Evolutionary conservation across 306 rosid genomes (phyloP), one percentile per base, ranked within the genome.

Genomic region (Prunus padus): DNA sequence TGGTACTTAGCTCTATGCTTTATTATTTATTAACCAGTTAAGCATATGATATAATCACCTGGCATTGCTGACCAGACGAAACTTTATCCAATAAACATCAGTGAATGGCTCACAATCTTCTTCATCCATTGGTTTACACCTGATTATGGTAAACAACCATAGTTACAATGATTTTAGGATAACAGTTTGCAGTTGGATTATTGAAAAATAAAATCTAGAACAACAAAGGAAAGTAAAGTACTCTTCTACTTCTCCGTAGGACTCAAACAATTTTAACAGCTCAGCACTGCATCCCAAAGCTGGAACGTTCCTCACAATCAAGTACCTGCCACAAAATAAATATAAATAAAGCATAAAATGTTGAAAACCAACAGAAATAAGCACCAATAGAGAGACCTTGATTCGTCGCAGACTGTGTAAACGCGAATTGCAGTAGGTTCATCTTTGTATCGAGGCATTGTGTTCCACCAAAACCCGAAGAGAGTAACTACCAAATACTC

Each of bases 111-210:
- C 96, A 67, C 98, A 94, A 23, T 91, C 95, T 79, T 88, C 96
- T 11, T 85, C 97, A 81, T 94, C 98, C 98, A 94, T 91, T 14
- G 96, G 97, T 73, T 88, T 88, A 80, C 91, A 90, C 82, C 97
- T 89, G 77, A 78, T 69, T 5, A 61, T 40, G 23, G 45, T n/a
- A 62, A 72, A 14, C 18, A 11, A 45, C 42, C 28, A 77, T 19
- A 49, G 16, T 20, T 37, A 15, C 74, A 59, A 44, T 0, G 64
- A 69, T 9, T 2, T 14, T 4, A 7, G 47, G 64, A 31, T 19
- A 33, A 8, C 4, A 33, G 19, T 73, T 51, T 6, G 0, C 47
- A 14, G 40, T 25, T 26, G 40, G 33, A 60, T 23, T 15, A 20
- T 8, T 10, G 4, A 4, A 54, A 23, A 57, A 3, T 16, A 18